A percentile compares a stretch with the other conserved stretches of the same genome.
Evolutionary conservation across 768 basidiomycete genomes (phyloP).

Genomic region (Asterophora lycoperdoides): DNA sequence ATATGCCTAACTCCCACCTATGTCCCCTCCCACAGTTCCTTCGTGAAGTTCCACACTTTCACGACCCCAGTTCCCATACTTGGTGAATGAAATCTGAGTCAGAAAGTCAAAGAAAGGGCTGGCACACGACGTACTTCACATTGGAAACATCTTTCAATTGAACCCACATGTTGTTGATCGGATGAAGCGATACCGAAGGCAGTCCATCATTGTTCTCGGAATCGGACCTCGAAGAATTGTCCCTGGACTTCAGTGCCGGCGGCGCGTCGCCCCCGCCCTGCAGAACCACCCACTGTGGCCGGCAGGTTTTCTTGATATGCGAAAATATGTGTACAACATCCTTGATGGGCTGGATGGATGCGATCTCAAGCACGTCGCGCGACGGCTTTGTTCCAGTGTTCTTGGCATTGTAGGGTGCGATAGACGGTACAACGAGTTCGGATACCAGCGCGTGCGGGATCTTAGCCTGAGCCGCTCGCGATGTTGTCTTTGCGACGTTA

Average conservation of each 20-base stretch:
- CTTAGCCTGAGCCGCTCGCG: conserved; percentile 34
- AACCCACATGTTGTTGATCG: conserved; percentile 44
- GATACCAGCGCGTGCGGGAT: conserved; percentile 39
- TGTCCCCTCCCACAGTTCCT: conserved; percentile 41
- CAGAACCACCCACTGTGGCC: conserved; percentile 66
- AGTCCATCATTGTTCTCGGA: background rate
- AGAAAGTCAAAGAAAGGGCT: conserved; percentile 10
- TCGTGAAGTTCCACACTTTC: conserved; percentile 67
- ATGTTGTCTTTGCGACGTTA: conserved; percentile 45
- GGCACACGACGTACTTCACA: conserved; percentile 51
- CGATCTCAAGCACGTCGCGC: conserved; percentile 28
- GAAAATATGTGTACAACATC: conserved; percentile 83
- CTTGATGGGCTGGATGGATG: conserved; percentile 48
- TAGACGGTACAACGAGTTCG: conserved; percentile 30
- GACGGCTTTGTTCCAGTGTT: conserved; percentile 3
- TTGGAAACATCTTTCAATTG: conserved; percentile 48
- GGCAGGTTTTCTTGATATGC: conserved; percentile 85
- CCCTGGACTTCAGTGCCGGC: conserved; percentile 29
- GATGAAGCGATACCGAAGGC: background rate
- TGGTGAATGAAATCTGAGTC: conserved; percentile 9
- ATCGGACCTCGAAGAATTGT: conserved; percentile 13
- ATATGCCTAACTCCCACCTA: conserved; percentile 2
- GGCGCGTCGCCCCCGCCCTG: conserved; percentile 44
- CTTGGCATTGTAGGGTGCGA: conserved; percentile 4
- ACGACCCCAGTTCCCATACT: conserved; percentile 73